A percentile compares a stretch with the other conserved stretches of the same genome.
Evolutionary conservation across 305 asterid genomes (phyloP).

Genomic region (Fraxinus platypoda): DNA sequence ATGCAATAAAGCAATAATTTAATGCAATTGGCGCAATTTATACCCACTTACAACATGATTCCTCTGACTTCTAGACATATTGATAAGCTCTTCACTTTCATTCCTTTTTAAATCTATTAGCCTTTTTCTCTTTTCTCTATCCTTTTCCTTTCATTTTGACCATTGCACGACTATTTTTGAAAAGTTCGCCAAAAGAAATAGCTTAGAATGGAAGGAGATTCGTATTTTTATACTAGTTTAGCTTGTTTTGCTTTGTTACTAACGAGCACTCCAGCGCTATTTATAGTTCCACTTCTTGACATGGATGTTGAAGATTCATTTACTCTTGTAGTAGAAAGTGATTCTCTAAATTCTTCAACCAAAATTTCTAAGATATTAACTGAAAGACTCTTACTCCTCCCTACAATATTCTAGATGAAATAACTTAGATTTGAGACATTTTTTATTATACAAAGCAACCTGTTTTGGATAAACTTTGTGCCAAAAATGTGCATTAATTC

Average conservation of each 20-base stretch:
- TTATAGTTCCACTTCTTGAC: not conserved
- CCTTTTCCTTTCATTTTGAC: not conserved
- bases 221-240: not conserved
- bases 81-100: not conserved
- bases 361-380: not conserved
- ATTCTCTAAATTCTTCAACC: not conserved
- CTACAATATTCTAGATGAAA: not conserved
- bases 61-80: not conserved
- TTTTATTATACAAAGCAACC: not conserved
- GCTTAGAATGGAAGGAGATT: not conserved
- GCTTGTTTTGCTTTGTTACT: not conserved
- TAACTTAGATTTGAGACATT: not conserved
- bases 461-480: not conserved
- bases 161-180: not conserved
- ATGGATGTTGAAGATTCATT: not conserved
- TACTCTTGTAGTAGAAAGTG: not conserved
- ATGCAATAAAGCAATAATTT: not conserved
- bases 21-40: not conserved
- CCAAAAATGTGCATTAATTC: not conserved
- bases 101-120: not conserved
- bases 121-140: not conserved
- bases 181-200: not conserved
- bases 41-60: not conserved
- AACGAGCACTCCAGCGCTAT: not conserved
- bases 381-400: not conserved